These are phyloP conservation scores for Penicillium sp. DNA, from an alignment of 2,329 filamentous ascomycete species.

Conservation along the genomic window DNA sequence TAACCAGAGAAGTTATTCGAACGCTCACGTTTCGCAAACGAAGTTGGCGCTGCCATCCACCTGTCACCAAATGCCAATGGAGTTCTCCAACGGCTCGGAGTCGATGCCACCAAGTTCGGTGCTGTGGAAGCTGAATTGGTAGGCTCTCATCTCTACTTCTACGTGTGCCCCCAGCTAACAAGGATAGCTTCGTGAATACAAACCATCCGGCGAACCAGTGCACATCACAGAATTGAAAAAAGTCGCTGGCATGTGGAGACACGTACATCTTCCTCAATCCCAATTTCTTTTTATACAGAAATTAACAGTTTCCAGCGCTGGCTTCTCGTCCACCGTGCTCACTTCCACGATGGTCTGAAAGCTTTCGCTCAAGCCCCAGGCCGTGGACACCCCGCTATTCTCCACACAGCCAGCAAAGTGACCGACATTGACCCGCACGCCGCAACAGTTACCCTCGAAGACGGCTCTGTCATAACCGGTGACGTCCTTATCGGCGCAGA, in stretches of 20 bases:
- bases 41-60: slow-evolving; percentile 62
- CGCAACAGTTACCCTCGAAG: slow-evolving; percentile 46
- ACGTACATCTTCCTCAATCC: slow-evolving; percentile 20
- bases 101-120: slow-evolving; percentile 42
- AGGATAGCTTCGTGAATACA: slow-evolving; percentile 38
- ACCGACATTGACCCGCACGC: slow-evolving; percentile 43
- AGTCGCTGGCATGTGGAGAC: slow-evolving; percentile 26
- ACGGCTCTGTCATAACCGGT: slow-evolving; percentile 44
- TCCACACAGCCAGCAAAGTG: slow-evolving; percentile 47
- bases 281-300: neutral
- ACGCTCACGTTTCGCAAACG: slow-evolving; percentile 55
- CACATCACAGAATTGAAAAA: slow-evolving; percentile 24
- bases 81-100: slow-evolving; percentile 49
- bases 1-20: slow-evolving; percentile 49
- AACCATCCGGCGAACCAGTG: slow-evolving; percentile 36
- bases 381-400: slow-evolving; percentile 38
- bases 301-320: slow-evolving; percentile 35
- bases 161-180: slow-evolving; percentile 2
- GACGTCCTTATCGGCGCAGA: slow-evolving; percentile 57
- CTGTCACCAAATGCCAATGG: slow-evolving; percentile 62
- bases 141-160: neutral
- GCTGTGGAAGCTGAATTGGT: slow-evolving; percentile 37
- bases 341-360: slow-evolving; percentile 55
- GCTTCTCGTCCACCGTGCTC: slow-evolving; percentile 55
- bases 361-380: slow-evolving; percentile 41